Percentiles rank a stretch among this genome's conserved stretches.
Evolutionary conservation across 306 rosid species (phyloP).

Genomic region (Arachis hypogaea): DNA sequence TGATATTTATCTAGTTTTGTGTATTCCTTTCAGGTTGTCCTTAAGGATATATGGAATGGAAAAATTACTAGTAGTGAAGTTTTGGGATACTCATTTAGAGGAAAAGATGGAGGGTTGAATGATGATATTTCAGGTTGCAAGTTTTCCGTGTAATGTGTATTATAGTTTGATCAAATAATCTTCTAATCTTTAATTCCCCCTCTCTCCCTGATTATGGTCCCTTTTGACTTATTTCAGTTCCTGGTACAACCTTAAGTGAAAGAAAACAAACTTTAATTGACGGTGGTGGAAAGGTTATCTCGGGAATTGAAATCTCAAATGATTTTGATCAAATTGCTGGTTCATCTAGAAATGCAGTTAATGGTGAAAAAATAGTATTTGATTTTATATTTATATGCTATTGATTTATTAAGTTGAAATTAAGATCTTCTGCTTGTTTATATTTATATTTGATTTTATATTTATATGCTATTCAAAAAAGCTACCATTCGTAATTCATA

Average conservation of each 20-base stretch:
- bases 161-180: no score
- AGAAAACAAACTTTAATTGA: constrained; percentile 41
- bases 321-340: constrained; percentile 43
- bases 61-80: constrained; percentile 59
- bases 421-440: background rate
- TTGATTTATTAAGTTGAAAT: constrained; percentile 18
- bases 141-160: background rate
- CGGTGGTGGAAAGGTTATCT: constrained; percentile 35
- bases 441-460: no score
- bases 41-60: constrained; percentile 66
- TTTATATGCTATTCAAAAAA: background rate
- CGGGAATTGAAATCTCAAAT: constrained; percentile 28
- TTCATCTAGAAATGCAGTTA: constrained; percentile 34
- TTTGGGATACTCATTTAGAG: constrained; percentile 38
- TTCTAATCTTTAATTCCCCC: no score
- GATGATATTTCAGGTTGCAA: constrained; percentile 48
- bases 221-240: constrained; percentile 35
- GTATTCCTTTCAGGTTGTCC: constrained; percentile 52
- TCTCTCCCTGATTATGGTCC: constrained; percentile 23
- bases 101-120: constrained; percentile 47
- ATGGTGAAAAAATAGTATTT: constrained; percentile 50
- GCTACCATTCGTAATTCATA: constrained; percentile 1
- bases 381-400: background rate
- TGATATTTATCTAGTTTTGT: constrained; percentile 8
- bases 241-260: constrained; percentile 37